These are phyloP conservation scores for Hericium alpestre DNA, from an alignment of 768 basidiomycete species.

Conservation along the genomic window DNA sequence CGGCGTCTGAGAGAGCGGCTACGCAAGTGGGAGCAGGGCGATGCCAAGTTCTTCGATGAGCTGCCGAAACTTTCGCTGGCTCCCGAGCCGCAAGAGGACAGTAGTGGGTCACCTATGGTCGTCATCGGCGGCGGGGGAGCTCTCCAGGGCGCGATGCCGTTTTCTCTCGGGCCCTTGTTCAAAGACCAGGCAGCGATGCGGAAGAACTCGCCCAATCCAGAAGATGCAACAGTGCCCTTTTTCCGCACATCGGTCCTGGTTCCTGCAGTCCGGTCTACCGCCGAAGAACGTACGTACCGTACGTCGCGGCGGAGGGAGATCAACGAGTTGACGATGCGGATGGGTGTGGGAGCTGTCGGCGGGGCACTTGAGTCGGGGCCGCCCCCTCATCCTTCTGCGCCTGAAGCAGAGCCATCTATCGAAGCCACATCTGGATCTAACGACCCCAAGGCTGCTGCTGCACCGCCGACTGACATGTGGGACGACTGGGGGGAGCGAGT, in stretches of 20 bases:
- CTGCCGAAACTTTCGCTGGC: constrained; percentile 40
- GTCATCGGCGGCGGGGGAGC: constrained; percentile 35
- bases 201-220: constrained; percentile 10
- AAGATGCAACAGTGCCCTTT: constrained; percentile 28
- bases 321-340: constrained; percentile 75
- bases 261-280: constrained; percentile 45
- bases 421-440: constrained; percentile 13
- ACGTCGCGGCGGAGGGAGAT: constrained; percentile 58
- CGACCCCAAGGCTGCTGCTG: constrained; percentile 14
- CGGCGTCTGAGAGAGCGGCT: constrained; percentile 61
- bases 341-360: constrained; percentile 69
- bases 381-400: constrained; percentile 14
- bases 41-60: constrained; percentile 48
- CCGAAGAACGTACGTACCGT: constrained; percentile 45
- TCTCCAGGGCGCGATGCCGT: constrained; percentile 26
- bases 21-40: constrained; percentile 63
- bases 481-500: constrained; percentile 61
- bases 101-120: constrained; percentile 31
- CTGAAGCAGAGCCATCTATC: constrained; percentile 4
- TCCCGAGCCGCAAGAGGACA: constrained; percentile 27
- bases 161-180: constrained; percentile 18
- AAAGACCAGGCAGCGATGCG: constrained; percentile 9
- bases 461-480: constrained; percentile 31
- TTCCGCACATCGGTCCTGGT: constrained; percentile 66
- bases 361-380: constrained; percentile 42